Evolutionary conservation across 2,329 filamentous ascomycete species (phyloP).

Genomic region (Monosporascus cannonballus): DNA sequence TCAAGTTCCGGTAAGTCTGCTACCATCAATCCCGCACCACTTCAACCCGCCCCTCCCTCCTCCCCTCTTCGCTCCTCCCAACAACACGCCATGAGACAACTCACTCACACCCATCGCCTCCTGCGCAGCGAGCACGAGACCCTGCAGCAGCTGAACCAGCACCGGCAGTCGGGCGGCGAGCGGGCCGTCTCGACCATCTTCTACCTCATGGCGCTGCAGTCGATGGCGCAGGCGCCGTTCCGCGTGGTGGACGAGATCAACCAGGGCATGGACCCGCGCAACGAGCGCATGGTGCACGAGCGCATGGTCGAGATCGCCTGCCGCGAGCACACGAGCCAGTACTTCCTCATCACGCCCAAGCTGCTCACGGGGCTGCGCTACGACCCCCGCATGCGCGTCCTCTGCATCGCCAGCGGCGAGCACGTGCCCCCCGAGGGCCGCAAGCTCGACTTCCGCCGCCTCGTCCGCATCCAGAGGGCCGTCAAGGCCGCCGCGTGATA

Average conservation of each 20-base stretch:
- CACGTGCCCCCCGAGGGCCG: conserved; percentile 51
- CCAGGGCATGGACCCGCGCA: conserved; percentile 97
- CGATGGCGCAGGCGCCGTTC: conserved; percentile 89
- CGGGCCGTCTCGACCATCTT: conserved; percentile 96
- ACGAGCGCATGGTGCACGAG: conserved; percentile 96
- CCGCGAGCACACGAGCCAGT: conserved; percentile 70
- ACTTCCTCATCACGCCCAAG: conserved; percentile 98
- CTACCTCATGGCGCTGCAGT: conserved; percentile 96
- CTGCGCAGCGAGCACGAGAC: conserved; percentile 65
- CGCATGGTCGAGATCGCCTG: conserved; percentile 98
- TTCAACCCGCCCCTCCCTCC: neutral
- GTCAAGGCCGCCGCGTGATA: conserved; percentile 15
- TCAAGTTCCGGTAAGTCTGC: conserved; percentile 75
- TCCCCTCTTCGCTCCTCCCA: neutral
- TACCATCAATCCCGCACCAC: neutral
- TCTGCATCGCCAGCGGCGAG: conserved; percentile 90
- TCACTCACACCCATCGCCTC: conserved; percentile 6
- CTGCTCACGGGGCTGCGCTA: conserved; percentile 80
- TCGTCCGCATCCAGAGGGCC: conserved; percentile 35
- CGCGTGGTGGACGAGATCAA: conserved; percentile 99
- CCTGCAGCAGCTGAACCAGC: conserved; percentile 78
- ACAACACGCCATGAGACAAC: conserved; percentile 9
- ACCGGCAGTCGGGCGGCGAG: conserved; percentile 94
- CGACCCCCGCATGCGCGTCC: conserved; percentile 82
- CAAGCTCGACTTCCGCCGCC: conserved; percentile 43